A percentile compares a stretch with the other conserved stretches of the same genome.
phyloP scores from a whole-genome alignment of 2,329 filamentous ascomycete species.

The Cytospora mali region DNA sequence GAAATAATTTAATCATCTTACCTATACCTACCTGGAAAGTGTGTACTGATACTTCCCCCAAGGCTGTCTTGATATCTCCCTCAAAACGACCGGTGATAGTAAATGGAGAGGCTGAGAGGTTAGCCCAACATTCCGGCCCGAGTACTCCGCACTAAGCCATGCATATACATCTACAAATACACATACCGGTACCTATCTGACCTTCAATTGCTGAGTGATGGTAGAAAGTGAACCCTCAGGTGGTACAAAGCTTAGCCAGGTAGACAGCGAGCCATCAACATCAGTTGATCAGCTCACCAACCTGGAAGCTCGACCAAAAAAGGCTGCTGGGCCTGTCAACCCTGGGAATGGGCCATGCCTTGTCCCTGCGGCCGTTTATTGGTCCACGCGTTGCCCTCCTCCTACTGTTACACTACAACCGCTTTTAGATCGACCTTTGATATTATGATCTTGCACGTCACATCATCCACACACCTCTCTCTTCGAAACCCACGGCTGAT shows the following conservation, averaged over 20 bases:
- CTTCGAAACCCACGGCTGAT: too few relatives aligned
- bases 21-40: too few relatives aligned
- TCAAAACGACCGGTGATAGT: not conserved
- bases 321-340: conserved; percentile 3
- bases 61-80: not conserved
- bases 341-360: conserved; percentile 9
- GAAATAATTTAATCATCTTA: conserved; percentile 13
- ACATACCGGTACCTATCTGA: too few relatives aligned
- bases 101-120: not conserved
- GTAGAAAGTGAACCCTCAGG: too few relatives aligned
- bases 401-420: not conserved
- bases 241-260: too few relatives aligned
- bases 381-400: too few relatives aligned
- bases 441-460: not conserved
- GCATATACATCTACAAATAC: conserved; percentile 1
- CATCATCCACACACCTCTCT: not conserved
- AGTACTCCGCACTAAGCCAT: too few relatives aligned
- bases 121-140: not conserved
- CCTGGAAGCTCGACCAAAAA: not conserved
- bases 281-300: not conserved
- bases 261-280: conserved; percentile 5
- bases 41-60: not conserved
- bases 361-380: not conserved
- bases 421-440: not conserved
- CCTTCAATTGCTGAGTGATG: too few relatives aligned